Evolutionary conservation across 2,329 filamentous ascomycete species (phyloP).

Genomic region (Beauveria brongniartii): DNA sequence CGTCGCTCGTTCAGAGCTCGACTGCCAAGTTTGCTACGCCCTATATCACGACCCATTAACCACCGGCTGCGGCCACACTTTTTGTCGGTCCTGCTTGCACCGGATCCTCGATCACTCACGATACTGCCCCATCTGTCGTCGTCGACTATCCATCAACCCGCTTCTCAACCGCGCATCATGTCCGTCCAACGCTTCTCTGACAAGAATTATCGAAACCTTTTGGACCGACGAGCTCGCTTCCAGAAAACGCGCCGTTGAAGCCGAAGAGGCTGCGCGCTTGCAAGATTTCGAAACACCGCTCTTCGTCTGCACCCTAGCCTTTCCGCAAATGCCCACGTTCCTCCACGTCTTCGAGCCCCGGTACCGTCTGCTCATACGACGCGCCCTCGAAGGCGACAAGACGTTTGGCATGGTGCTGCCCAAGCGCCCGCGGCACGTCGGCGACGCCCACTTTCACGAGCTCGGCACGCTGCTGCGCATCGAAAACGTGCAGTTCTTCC

Average conservation of each 20-base stretch:
- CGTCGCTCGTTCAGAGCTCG: slow-evolving; percentile 59
- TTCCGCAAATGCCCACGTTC: slow-evolving; percentile 77
- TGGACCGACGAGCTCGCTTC: slow-evolving; percentile 58
- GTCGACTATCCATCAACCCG: slow-evolving; percentile 46
- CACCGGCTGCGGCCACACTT: slow-evolving; percentile 81
- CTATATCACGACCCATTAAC: slow-evolving; percentile 76
- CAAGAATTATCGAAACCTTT: slow-evolving; percentile 56
- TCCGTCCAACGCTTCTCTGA: slow-evolving; percentile 55
- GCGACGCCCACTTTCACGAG: slow-evolving; percentile 48
- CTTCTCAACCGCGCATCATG: slow-evolving; percentile 31
- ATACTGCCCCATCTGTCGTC: slow-evolving; percentile 74
- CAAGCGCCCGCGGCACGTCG: slow-evolving; percentile 38
- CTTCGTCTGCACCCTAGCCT: slow-evolving; percentile 75
- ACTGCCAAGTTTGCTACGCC: slow-evolving; percentile 83
- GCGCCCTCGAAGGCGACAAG: slow-evolving; percentile 62
- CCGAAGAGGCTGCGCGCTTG: slow-evolving; percentile 48
- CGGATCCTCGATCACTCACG: slow-evolving; percentile 69
- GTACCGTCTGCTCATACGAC: slow-evolving; percentile 81
- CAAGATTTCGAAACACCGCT: slow-evolving; percentile 58
- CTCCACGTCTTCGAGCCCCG: slow-evolving; percentile 89
- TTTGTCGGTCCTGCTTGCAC: slow-evolving; percentile 72
- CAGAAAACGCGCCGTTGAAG: slow-evolving; percentile 45
- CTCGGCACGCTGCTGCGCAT: slow-evolving; percentile 76
- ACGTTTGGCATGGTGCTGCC: slow-evolving; percentile 83
- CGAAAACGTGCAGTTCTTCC: slow-evolving; percentile 61